These are phyloP conservation scores for Quercus agrifolia DNA, from an alignment of 306 rosid genomes.

Conservation along the genomic window DNA sequence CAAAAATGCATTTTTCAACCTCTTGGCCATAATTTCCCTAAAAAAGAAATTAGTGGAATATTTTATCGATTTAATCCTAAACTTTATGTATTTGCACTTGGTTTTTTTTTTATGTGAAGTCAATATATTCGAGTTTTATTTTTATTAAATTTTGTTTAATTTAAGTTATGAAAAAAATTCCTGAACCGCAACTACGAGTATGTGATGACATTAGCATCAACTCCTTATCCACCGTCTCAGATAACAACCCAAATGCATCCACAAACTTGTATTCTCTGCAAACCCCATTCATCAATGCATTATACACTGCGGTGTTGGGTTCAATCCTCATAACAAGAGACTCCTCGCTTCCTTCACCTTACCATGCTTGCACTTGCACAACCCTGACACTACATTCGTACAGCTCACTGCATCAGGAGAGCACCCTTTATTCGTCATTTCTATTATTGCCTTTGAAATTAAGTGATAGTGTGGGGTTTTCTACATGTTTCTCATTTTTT, in stretches of 20 bases:
- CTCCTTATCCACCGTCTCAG: slow-evolving; percentile 57
- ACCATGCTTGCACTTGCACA: slow-evolving; percentile 48
- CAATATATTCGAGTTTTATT: too few species aligned
- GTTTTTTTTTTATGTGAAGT: too few species aligned
- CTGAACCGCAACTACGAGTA: slow-evolving; percentile 38
- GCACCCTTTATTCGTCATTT: slow-evolving; percentile 82
- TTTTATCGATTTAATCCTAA: too few species aligned
- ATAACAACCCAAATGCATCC: slow-evolving; percentile 58
- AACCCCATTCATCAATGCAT: slow-evolving; percentile 71
- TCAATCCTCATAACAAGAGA: slow-evolving; percentile 36
- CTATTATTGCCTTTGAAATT: not conserved
- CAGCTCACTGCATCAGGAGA: slow-evolving; percentile 68
- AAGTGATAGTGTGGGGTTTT: too few species aligned
- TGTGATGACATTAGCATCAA: slow-evolving; percentile 65
- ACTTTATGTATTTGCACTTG: too few species aligned
- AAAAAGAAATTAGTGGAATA: too few species aligned
- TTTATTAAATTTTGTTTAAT: too few species aligned
- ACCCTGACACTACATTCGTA: slow-evolving; percentile 55
- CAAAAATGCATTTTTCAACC: too few species aligned
- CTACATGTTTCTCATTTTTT: too few species aligned
- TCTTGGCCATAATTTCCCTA: too few species aligned
- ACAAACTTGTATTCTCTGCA: slow-evolving; percentile 52
- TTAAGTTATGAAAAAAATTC: too few species aligned
- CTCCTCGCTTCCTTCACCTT: slow-evolving; percentile 58
- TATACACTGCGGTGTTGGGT: slow-evolving; percentile 60